Evolutionary conservation across 2,329 filamentous ascomycete species (phyloP), one percentile per base, ranked within the genome.

Genomic region (Fusarium sp.): DNA sequence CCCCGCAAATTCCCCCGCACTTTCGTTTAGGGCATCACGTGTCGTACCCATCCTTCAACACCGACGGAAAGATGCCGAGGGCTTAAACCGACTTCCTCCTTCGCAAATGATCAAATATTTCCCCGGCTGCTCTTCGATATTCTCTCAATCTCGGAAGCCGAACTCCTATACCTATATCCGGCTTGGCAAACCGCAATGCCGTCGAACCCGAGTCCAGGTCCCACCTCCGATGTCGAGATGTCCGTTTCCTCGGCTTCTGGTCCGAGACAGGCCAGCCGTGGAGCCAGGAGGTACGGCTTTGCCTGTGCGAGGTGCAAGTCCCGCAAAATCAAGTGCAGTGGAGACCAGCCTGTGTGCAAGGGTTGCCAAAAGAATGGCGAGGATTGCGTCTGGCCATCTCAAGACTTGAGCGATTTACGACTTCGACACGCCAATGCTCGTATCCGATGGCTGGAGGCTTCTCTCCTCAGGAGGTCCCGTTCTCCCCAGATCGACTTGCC

Each of bases 251-350:
- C 52, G 52, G 31, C 31, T 35, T 57, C 61, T 22, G 52, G 29
- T 11, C 52, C 52, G 52, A 57, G 27, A 36, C n/a, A 14, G 1
- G 20, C 8, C 8, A 14, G 18, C 1, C 25, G 62, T n/a, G 38
- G 40, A 56, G 64, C 40, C 16, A 59, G 65, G 14, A n/a, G 65
- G 10, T 67, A 67, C 40, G 65, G 58, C 35, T 67, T 67, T 56
- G 65, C 65, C 6, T 67, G 65, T 35, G 33, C 50, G 6, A 63
- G 58, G 20, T 67, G 65, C 36, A 67, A 63, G n/a, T 57, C 65
- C 10, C 65, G 65, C 13, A 67, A 67, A 13, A 50, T 67, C n/a
- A 67, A 63, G 38, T 67, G 58, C 33, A 67, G 59, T 25, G 65
- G 65, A 4, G 40, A 67, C 11, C 65, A 67, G 6, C 65, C 65